Conservation (phyloP, 2,329 filamentous ascomycete genomes). For the Fusarium sarcochroum region DNA sequence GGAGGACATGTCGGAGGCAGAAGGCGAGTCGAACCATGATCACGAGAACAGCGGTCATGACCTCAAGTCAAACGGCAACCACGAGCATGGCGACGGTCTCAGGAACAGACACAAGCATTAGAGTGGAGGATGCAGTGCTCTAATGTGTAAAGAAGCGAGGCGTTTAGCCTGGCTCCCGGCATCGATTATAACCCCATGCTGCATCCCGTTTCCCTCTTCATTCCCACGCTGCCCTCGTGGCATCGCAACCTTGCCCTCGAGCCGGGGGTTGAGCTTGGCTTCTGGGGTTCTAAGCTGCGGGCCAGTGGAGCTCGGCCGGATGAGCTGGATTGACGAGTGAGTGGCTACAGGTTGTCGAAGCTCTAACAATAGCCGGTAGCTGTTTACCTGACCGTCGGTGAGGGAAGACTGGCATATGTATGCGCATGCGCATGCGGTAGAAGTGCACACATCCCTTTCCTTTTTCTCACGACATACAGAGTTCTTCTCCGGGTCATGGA, state of each 20-base stretch:
- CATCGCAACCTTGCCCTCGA: constrained; percentile 16
- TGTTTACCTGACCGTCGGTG: constrained; percentile 20
- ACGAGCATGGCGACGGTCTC: constrained; percentile 41
- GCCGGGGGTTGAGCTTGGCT: constrained; percentile 29
- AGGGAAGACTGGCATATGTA: constrained; percentile 4
- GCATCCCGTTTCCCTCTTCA: constrained; percentile 4
- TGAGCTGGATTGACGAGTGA: constrained; percentile 32
- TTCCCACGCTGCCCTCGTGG: not conserved
- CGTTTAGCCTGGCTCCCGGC: constrained; percentile 8
- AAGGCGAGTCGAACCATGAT: constrained; percentile 51
- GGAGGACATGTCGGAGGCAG: constrained; percentile 52
- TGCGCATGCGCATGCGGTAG: constrained; percentile 13
- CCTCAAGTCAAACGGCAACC: constrained; percentile 32
- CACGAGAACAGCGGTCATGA: constrained; percentile 49
- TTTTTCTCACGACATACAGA: not conserved
- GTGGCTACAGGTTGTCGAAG: constrained; percentile 3
- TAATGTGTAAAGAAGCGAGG: constrained; percentile 14
- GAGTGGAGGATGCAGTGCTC: constrained; percentile 15
- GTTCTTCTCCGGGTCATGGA: constrained; percentile 1
- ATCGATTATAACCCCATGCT: constrained; percentile 14
- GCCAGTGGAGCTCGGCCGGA: constrained; percentile 27
- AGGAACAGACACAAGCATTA: constrained; percentile 52
- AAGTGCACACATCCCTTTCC: constrained; percentile 7
- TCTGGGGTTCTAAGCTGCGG: constrained; percentile 15
- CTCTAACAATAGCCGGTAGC: constrained; percentile 13